Evolutionary conservation across 2,329 filamentous ascomycete species (phyloP).

Genomic region (Hypoxylon sp.): DNA sequence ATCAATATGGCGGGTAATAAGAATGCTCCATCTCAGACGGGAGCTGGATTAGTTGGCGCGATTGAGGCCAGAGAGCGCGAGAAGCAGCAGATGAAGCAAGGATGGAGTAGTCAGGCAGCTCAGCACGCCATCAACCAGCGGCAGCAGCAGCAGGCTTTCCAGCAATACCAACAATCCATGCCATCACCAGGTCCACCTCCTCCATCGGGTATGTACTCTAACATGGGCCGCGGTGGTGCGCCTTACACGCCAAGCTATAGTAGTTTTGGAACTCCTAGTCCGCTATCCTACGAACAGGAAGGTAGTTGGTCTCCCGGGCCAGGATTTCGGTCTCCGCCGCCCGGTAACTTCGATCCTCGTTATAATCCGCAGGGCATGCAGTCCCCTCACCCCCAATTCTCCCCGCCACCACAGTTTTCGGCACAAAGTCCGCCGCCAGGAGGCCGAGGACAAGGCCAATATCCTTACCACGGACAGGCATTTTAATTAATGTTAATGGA

Average conservation of each 20-base stretch:
- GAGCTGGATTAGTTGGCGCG: conserved; percentile 79
- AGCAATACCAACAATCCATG: conserved; percentile 55
- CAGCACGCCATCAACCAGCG: conserved; percentile 80
- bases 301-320: conserved; percentile 53
- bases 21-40: conserved; percentile 63
- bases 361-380: conserved; percentile 48
- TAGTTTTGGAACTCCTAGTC: conserved; percentile 48
- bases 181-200: conserved; percentile 48
- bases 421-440: conserved; percentile 46
- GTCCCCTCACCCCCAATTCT: conserved; percentile 45
- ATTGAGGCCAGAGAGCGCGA: conserved; percentile 87
- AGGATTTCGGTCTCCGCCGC: conserved; percentile 50
- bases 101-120: conserved; percentile 77
- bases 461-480: conserved; percentile 52
- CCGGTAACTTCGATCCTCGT: conserved; percentile 50
- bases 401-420: conserved; percentile 37
- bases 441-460: conserved; percentile 36
- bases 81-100: conserved; percentile 78
- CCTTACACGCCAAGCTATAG: conserved; percentile 49
- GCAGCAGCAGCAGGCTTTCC: conserved; percentile 67
- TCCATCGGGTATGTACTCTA: conserved; percentile 55
- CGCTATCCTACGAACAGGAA: conserved; percentile 54
- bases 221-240: conserved; percentile 46
- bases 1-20: conserved; percentile 75
- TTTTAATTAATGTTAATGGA: conserved; percentile 46